phyloP scores from a whole-genome alignment of 2,329 filamentous ascomycete genomes.

The Fusarium sp. region DNA sequence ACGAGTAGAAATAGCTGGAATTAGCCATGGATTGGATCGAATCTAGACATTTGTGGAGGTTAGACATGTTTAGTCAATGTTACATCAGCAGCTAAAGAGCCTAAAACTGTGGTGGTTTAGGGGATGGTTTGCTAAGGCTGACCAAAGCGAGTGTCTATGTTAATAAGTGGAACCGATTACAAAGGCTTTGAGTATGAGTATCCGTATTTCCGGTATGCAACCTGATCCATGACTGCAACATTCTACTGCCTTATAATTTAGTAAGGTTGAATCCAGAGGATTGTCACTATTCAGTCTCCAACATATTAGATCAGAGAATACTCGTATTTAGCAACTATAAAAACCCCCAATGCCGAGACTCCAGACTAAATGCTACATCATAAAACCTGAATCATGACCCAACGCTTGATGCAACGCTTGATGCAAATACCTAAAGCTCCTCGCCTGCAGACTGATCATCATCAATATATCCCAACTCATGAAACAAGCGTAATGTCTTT shows the following conservation, averaged over 20 bases:
- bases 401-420: background rate
- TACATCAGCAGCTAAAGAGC: constrained; percentile 44
- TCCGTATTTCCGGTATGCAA: constrained; percentile 30
- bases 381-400: background rate
- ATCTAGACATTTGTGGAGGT: constrained; percentile 15
- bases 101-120: background rate
- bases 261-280: background rate
- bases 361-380: background rate
- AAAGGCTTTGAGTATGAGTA: constrained; percentile 24
- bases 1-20: constrained; percentile 40
- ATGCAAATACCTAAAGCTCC: constrained; percentile 10
- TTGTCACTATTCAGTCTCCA: background rate
- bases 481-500: constrained; percentile 38
- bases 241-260: background rate
- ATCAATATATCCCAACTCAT: constrained; percentile 25
- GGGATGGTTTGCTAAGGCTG: constrained; percentile 38
- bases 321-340: background rate
- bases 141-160: constrained; percentile 28
- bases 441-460: background rate
- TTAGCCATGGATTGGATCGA: constrained; percentile 25
- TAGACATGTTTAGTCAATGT: constrained; percentile 44
- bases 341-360: background rate
- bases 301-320: background rate
- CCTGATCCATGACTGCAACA: too few species aligned
- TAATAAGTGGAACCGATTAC: constrained; percentile 32